Base-by-base conservation (phyloP, 2,329 filamentous ascomycete species). In the Epicoccum nigrum region DNA sequence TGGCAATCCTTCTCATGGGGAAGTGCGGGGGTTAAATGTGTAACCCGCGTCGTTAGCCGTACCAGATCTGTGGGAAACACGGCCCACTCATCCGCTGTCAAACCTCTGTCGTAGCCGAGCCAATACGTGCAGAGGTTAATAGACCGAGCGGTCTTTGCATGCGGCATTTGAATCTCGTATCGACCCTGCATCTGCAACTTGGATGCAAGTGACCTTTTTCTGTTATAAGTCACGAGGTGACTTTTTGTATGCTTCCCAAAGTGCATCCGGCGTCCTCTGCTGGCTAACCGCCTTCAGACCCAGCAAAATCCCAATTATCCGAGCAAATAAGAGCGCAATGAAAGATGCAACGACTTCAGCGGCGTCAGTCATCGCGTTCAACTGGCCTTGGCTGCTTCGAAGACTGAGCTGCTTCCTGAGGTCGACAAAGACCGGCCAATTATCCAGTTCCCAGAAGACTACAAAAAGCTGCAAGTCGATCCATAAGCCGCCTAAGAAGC, bases 401-500 rank as follows among this genome's bases (percentile, higher is more conserved):
- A n/a, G 17, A 0, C 19, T 11, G 4, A 37, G 41, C 30, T 13
- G 12, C 20, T 16, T 20, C 27, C 32, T 38, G 7, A 43, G 1
- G 20, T 38, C 33, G 13, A 61, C 4, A 12, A 72, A 56, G 16
- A 71, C 58, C 11, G 70, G 68, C 53, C 56, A 70, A 49, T 71
- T 72, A 49, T 72, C 69, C 45, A 71, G 38, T 7, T 63, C 58
- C 49, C 56, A 57, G 33, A 71, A 72, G 2, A 71, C 54, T 0
- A 62, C 27, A 21, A 65, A 64, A 7, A 72, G 45, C 38, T 63
- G 62, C 8, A 69, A 41, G 3, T 28, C 41, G 2, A 67, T 39
- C 60, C 64, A 67, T 31, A 51, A 54, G 1, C 39, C 23, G 7
- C 54, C 45, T 13, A 64, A 19, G 17, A 54, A 1, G 23, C 17